phyloP scores from a whole-genome alignment of 2,329 filamentous ascomycete genomes.

The Nakataea oryzae region DNA sequence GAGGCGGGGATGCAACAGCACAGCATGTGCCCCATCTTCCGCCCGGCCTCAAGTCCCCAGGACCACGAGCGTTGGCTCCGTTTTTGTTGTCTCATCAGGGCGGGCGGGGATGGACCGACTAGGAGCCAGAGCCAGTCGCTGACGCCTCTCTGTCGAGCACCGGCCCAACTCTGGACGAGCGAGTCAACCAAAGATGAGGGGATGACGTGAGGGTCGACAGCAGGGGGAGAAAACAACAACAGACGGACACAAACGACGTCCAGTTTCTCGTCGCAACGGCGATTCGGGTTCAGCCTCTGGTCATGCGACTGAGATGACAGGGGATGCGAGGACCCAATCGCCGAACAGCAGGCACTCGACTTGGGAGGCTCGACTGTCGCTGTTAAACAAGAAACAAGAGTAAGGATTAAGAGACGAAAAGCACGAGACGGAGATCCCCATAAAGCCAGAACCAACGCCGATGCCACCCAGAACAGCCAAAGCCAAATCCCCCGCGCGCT shows the following conservation, averaged over 20 bases:
- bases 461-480: background rate
- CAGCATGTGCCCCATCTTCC: background rate
- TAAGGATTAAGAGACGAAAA: background rate
- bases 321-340: background rate
- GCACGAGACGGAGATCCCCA: background rate
- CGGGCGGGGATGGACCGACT: background rate
- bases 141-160: background rate
- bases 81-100: background rate
- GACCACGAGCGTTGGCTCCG: background rate
- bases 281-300: background rate
- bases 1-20: background rate
- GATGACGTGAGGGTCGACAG: background rate
- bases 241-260: background rate
- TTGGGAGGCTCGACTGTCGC: background rate
- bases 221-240: background rate
- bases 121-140: background rate
- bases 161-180: background rate
- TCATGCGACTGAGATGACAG: background rate
- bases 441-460: background rate
- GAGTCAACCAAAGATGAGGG: background rate
- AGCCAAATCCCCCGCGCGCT: background rate
- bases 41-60: background rate
- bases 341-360: background rate
- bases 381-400: background rate
- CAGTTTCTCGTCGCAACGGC: background rate